These are phyloP conservation scores for Ascochyta lentis DNA, from an alignment of 2,329 filamentous ascomycete species.

Conservation along the genomic window DNA sequence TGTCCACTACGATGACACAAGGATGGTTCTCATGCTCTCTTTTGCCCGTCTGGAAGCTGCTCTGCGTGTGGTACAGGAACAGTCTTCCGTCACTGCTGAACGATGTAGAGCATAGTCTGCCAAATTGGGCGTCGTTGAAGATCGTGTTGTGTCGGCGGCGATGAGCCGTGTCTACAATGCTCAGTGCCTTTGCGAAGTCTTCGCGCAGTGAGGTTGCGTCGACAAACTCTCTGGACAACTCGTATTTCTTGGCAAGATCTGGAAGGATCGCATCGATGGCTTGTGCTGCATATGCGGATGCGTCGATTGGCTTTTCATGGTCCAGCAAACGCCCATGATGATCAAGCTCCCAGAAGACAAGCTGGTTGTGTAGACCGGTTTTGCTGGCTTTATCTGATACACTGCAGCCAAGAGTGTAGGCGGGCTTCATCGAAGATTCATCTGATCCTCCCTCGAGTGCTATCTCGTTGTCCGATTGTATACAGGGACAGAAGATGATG, in stretches of 20 bases:
- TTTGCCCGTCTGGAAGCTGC: conserved; percentile 19
- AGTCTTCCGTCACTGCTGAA: conserved; percentile 32
- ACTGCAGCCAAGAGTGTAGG: conserved; percentile 32
- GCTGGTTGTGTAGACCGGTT: conserved; percentile 4
- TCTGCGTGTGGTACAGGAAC: conserved; percentile 26
- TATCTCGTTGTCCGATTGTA: background rate
- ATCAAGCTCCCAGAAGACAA: conserved; percentile 40
- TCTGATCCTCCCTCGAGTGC: background rate
- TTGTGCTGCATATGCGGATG: conserved; percentile 28
- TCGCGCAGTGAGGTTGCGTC: conserved; percentile 24
- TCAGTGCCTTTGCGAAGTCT: conserved; percentile 30
- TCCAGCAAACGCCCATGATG: conserved; percentile 34
- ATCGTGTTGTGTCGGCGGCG: conserved; percentile 30
- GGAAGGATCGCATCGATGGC: conserved; percentile 36
- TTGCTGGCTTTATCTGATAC: conserved; percentile 3
- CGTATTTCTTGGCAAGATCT: conserved; percentile 32
- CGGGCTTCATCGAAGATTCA: conserved; percentile 8
- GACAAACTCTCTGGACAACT: conserved; percentile 37
- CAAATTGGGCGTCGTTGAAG: conserved; percentile 22
- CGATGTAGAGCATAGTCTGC: conserved; percentile 17
- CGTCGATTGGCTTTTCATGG: conserved; percentile 37
- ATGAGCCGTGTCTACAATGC: conserved; percentile 26
- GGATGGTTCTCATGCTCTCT: conserved; percentile 16
- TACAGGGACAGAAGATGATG: conserved; percentile 25
- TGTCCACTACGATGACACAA: conserved; percentile 29